Evolutionary conservation across 352 stramenopile genomes (phyloP).

Genomic region (Phytophthora cajani): DNA sequence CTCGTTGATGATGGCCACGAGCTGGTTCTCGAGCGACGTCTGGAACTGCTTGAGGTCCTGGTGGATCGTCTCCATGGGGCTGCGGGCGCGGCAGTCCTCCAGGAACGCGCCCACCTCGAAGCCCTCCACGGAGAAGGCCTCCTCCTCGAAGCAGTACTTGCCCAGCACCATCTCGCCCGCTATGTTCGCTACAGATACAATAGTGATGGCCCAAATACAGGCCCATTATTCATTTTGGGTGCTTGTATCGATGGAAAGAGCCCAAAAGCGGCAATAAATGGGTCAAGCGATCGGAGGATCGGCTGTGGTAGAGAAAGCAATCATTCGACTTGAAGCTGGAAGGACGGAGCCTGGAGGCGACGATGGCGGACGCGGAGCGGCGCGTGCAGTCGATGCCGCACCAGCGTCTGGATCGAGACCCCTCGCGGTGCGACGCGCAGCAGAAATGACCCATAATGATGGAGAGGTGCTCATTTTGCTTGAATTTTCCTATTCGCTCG

Average conservation of each 20-base stretch:
- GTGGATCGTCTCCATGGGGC: conserved; percentile 86
- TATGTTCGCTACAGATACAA: too few relatives aligned
- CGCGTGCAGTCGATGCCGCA: conserved; percentile 54
- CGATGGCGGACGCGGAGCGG: conserved; percentile 35
- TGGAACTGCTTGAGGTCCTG: conserved; percentile 87
- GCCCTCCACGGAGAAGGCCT: conserved; percentile 75
- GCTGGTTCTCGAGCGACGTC: conserved; percentile 87
- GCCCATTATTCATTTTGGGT: neutral
- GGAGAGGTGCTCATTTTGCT: neutral
- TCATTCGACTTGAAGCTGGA: conserved; percentile 34
- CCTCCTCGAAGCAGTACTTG: conserved; percentile 86
- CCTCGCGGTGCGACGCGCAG: conserved; percentile 45
- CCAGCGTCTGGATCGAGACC: conserved; percentile 58
- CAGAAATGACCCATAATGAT: neutral
- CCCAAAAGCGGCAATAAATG: neutral
- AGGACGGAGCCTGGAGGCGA: conserved; percentile 2
- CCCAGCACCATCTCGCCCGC: conserved; percentile 40
- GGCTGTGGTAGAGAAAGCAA: conserved; percentile 32
- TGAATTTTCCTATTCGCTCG: neutral
- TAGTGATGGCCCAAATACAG: neutral
- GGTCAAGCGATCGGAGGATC: neutral
- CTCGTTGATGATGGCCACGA: conserved; percentile 90
- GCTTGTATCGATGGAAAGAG: neutral
- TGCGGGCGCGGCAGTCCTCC: conserved; percentile 75
- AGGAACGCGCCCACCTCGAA: conserved; percentile 79